A percentile compares a stretch with the other conserved stretches of the same genome.
These are phyloP conservation scores for Crithidia brevicula DNA, from an alignment of 208 protist species.

Conservation along the genomic window DNA sequence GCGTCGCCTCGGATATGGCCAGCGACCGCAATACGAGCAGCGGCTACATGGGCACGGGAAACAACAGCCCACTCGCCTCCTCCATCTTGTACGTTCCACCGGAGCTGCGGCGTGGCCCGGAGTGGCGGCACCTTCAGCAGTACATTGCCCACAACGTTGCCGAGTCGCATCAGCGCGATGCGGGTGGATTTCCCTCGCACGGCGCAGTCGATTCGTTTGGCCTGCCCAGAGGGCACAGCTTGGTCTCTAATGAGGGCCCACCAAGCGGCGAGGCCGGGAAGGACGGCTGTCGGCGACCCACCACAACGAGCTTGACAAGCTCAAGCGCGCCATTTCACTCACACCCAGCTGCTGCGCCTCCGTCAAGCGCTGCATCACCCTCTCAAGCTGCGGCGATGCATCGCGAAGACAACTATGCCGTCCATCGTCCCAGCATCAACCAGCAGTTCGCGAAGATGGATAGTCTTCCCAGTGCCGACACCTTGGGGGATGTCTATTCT, in stretches of 20 bases:
- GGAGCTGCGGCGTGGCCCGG: conserved; percentile 29
- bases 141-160: conserved; percentile 8
- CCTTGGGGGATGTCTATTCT: not conserved
- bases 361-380: no score
- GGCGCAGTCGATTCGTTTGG: not conserved
- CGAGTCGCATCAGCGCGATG: conserved; percentile 3
- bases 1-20: not conserved
- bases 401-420: not conserved
- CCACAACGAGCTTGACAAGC: no score
- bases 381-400: not conserved
- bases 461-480: not conserved
- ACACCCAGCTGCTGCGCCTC: no score
- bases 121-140: conserved; percentile 39
- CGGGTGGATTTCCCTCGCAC: not conserved
- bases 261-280: not conserved
- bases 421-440: not conserved
- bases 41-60: not conserved
- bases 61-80: conserved; percentile 13
- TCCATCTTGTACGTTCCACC: conserved; percentile 35
- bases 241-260: not conserved
- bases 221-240: not conserved
- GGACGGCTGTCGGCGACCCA: not conserved
- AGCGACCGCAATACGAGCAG: not conserved
- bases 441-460: not conserved
- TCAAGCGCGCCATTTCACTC: no score